Evolutionary conservation across 78 protist species (phyloP), one percentile per base, ranked within the genome.

Genomic region (Tieghemostelium lacteum): DNA sequence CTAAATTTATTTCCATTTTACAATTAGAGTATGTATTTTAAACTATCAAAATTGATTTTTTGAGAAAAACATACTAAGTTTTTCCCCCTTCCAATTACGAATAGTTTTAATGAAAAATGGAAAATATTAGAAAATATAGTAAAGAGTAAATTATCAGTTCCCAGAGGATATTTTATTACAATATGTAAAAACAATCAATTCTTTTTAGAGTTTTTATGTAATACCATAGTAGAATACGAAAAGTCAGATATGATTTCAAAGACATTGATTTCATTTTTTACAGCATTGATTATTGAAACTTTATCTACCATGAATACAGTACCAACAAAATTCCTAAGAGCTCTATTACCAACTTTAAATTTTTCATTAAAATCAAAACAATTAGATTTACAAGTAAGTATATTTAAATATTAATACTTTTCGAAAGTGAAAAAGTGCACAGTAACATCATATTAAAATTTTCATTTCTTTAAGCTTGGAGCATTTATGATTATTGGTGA

Each of bases 1-100:
- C 89, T 19, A 76, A 92, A 62, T 61, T 94, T 42, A 40, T 87
- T 26, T 42, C 34, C 34, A 57, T 94, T 28, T 62, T 94, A 58
- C 6, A 61, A 45, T 76, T 87, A 14, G 73, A 65, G 88, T 78
- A 78, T 55, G 75, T 78, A 29, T 40, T 24, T 20, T 28, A 28
- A 36, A 33, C 29, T 29, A 50, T 39, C 7, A 52, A 50, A 26
- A 45, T 6, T n/a, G n/a, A 49, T 8, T 49, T 16, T 19, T 33
- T 14, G 12, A 62, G 17, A 62, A 62, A 8, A 31, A 33, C 22
- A 62, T 17, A 62, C 2, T 7, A 62, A 28, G 12, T 7, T 22
- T 65, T 39, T 20, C 8, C 22, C 7, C 8, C 40, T 39, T 3
- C 37, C 37, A 22, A 28, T 45, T 69, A 20, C 16, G 10, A 26